Evolutionary conservation across 2,329 filamentous ascomycete genomes (phyloP), one percentile per base, ranked within the genome.

Genomic region (Rhinocladiella similis): DNA sequence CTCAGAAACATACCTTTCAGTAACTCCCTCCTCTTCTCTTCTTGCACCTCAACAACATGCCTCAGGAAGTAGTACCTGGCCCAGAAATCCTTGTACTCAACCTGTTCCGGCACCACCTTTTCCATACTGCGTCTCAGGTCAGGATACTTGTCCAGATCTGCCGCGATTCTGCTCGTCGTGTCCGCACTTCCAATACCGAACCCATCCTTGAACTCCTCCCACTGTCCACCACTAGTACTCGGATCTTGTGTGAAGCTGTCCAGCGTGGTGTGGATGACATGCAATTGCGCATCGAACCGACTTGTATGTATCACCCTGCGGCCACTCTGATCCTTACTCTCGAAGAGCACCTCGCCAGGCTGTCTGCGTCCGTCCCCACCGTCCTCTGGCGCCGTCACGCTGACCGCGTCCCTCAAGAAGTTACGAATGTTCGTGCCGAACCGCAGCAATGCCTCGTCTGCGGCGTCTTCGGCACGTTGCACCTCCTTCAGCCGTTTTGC

Each of bases 301-400:
- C 91, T 96, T 1, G 91, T 90, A 71, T 99, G 94, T 62, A 97
- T 96, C 14, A 97, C 91, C 53, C 94, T 83, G 79, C 94, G 97
- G 22, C 92, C 93, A 48, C 83, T 81, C 5, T 89, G 85, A 72
- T 97, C 93, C 71, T 93, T 96, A 69, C 90, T 96, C 76, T 97
- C 94, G 67, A 97, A 99, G 3, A 97, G 79, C 29, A 96, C 84
- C 47, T 87, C 79, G 59, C 73, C 73, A 51, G 77, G 77, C 63
- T 83, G 72, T 51, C 59, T 45, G 18, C 35, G 43, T 20, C 13
- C 25, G 18, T 43, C 16, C 14, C 52, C 53, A 1, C 69, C 72
- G 1, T 77, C 79, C 3, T 79, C 77, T 0, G 90, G 91, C 0
- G 92, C 89, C 14, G 90, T 87, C 65, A 99, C 90, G 51, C 83